Conservation (phyloP, 106 monocot species). For the Apostasia ramifera region DNA sequence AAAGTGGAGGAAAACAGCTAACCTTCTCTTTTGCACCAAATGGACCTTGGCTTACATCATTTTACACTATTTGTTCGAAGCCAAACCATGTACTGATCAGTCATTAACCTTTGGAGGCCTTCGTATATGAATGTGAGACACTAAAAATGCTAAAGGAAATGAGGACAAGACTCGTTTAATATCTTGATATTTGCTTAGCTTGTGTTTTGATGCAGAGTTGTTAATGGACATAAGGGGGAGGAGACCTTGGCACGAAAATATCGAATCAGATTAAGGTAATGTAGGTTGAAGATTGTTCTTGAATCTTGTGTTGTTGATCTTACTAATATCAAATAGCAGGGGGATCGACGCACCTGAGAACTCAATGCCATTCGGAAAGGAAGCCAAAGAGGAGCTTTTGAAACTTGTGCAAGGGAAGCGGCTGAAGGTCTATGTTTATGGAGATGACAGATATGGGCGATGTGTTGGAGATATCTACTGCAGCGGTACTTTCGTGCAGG, state of each 20-base stretch:
- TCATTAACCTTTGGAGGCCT: too few relatives aligned
- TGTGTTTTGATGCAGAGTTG: conserved; percentile 26
- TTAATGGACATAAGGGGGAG: conserved; percentile 33
- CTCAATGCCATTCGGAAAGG: conserved; percentile 81
- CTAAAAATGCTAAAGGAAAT: too few relatives aligned
- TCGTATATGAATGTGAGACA: too few relatives aligned
- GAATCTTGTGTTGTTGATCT: not conserved
- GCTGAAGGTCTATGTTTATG: conserved; percentile 43
- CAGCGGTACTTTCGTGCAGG: conserved; percentile 57
- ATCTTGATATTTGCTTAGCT: not conserved
- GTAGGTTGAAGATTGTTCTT: not conserved
- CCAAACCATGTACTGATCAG: too few relatives aligned
- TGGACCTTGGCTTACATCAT: too few relatives aligned
- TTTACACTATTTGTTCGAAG: too few relatives aligned
- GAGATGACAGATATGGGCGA: conserved; percentile 61
- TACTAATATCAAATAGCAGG: conserved; percentile 24
- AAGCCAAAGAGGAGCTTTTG: conserved; percentile 68
- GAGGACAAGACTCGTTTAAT: not conserved
- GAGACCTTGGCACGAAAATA: conserved; percentile 72
- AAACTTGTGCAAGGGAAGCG: conserved; percentile 72
- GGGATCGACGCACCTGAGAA: conserved; percentile 94
- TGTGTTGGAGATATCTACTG: conserved; percentile 83
- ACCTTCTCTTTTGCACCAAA: too few relatives aligned
- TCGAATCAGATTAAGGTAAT: conserved; percentile 78
- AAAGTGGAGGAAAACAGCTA: too few relatives aligned